Percentiles rank a stretch among this genome's conserved stretches.
These are phyloP conservation scores for Nannochloropsis salina DNA, from an alignment of 108 stramenopile genomes.

Conservation along the genomic window DNA sequence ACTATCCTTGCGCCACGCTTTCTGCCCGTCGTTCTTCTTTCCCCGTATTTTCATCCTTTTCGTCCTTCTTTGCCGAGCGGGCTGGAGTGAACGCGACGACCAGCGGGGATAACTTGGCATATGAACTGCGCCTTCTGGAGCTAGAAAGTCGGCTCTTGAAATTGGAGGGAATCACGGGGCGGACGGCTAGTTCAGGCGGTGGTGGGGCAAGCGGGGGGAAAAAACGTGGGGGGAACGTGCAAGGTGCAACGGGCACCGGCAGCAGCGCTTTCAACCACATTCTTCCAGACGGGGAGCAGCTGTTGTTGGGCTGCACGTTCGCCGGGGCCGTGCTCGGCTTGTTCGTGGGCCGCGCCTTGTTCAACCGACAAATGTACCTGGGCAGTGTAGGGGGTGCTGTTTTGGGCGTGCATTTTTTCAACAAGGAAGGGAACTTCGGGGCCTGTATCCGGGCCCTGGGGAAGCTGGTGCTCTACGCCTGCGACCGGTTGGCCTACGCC, in stretches of 20 bases:
- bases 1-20: neutral
- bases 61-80: neutral
- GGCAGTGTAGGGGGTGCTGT: neutral
- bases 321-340: neutral
- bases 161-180: neutral
- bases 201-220: neutral
- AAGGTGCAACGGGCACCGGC: neutral
- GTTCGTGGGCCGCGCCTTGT: neutral
- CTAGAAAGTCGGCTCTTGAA: neutral
- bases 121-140: neutral
- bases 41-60: neutral
- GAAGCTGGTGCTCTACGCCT: constrained; percentile 13
- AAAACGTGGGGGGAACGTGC: neutral
- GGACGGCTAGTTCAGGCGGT: neutral
- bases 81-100: neutral
- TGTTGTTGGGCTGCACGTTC: neutral
- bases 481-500: constrained; percentile 1
- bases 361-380: neutral
- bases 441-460: neutral
- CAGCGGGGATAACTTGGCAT: neutral
- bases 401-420: neutral
- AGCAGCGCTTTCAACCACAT: neutral
- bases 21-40: neutral
- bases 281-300: neutral
- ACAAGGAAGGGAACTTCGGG: neutral